Conservation (phyloP, 2,329 filamentous ascomycete genomes). For the Cercospora brassicicola region DNA sequence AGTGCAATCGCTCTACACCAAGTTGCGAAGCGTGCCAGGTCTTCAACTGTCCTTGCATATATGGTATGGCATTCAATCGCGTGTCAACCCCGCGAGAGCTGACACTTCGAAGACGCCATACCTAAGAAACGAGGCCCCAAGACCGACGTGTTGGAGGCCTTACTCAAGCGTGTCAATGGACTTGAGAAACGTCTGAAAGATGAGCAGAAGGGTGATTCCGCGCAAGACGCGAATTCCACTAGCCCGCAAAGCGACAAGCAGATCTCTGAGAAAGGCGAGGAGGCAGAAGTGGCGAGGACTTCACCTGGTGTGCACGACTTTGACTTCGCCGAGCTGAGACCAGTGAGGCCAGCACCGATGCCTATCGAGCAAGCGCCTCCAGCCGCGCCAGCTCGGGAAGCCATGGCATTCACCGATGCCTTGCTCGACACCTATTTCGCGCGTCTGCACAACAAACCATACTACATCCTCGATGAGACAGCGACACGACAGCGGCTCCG, state of each 20-base stretch:
- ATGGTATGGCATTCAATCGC: conserved; percentile 58
- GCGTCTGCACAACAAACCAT: conserved; percentile 78
- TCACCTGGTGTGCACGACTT: conserved; percentile 8
- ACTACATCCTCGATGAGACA: conserved; percentile 76
- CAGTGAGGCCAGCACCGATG: conserved; percentile 6
- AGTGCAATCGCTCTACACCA: conserved; percentile 82
- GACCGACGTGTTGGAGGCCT: conserved; percentile 81
- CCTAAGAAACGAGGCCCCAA: conserved; percentile 89
- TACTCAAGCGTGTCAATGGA: conserved; percentile 81
- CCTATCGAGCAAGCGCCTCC: conserved; percentile 16
- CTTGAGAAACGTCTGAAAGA: conserved; percentile 74
- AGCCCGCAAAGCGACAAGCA: conserved; percentile 14
- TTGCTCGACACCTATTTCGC: conserved; percentile 73
- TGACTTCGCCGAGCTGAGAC: conserved; percentile 13
- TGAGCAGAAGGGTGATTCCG: conserved; percentile 49
- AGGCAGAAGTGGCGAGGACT: conserved; percentile 7
- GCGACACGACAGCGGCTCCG: conserved; percentile 71
- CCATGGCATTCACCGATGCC: conserved; percentile 29
- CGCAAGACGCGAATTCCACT: conserved; percentile 20
- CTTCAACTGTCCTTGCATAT: conserved; percentile 84
- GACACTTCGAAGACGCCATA: conserved; percentile 65
- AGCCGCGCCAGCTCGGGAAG: conserved; percentile 16
- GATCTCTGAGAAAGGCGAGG: conserved; percentile 1
- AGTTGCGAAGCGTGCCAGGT: conserved; percentile 87
- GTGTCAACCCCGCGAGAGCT: background rate